phyloP scores from a whole-genome alignment of 495 filamentous ascomycete species.

The Talaromyces ruber region DNA sequence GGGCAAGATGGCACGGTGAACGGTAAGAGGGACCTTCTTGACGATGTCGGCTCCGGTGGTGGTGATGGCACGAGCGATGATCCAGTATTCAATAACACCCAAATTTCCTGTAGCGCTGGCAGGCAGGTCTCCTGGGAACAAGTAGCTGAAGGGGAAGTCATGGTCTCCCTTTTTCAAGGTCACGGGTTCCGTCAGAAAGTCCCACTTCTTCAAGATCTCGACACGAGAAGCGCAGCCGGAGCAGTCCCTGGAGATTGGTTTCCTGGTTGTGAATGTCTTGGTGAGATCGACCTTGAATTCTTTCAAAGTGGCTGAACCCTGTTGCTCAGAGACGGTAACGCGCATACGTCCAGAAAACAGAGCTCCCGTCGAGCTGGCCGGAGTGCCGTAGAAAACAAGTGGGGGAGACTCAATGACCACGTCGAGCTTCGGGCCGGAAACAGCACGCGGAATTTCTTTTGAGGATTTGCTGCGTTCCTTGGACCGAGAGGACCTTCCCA shows the following conservation, averaged over 20 bases:
- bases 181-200: constrained; percentile 60
- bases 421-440: constrained; percentile 50
- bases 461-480: constrained; percentile 29
- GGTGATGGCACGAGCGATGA: constrained; percentile 60
- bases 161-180: constrained; percentile 57
- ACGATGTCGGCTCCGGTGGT: constrained; percentile 55
- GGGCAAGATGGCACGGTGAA: constrained; percentile 70
- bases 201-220: constrained; percentile 70
- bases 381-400: constrained; percentile 69
- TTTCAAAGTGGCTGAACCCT: constrained; percentile 49
- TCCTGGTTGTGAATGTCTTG: constrained; percentile 61
- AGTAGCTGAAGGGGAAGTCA: constrained; percentile 83
- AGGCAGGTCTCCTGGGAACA: constrained; percentile 80
- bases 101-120: constrained; percentile 68
- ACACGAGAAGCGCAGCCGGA: constrained; percentile 58
- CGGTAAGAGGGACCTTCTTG: constrained; percentile 52
- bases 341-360: constrained; percentile 79
- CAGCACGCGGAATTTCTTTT: constrained; percentile 11
- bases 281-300: constrained; percentile 61
- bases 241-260: constrained; percentile 72
- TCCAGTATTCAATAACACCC: constrained; percentile 66
- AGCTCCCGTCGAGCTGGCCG: constrained; percentile 72
- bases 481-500: constrained; percentile 27
- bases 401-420: constrained; percentile 87
- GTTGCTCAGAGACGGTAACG: constrained; percentile 55